Conservation (phyloP, 73 alveolate species). For the Tetrahymena malaccensis region DNA sequence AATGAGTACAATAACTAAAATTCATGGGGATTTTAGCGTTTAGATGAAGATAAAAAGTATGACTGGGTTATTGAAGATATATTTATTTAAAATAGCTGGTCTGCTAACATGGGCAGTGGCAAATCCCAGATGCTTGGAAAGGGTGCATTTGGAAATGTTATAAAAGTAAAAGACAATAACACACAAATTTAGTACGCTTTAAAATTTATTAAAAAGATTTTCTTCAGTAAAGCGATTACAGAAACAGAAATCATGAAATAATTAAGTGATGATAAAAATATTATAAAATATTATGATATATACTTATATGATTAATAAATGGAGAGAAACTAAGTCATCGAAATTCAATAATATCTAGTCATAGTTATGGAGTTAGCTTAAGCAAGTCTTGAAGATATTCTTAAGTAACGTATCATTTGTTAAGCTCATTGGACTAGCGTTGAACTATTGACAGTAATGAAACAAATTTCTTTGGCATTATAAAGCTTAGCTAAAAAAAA, state of each 20-base stretch:
- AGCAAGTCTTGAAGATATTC: background rate
- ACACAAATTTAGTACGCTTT: background rate
- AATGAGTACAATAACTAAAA: background rate
- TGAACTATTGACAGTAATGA: background rate
- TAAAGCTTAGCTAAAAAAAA: background rate
- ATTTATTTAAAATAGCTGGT: background rate
- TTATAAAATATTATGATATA: background rate
- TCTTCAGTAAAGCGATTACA: background rate
- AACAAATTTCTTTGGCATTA: background rate
- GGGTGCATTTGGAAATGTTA: background rate
- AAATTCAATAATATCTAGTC: background rate
- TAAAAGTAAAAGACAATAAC: background rate
- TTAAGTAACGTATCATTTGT: background rate
- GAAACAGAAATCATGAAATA: background rate
- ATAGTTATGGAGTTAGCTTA: background rate
- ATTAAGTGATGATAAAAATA: background rate
- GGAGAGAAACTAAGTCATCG: background rate
- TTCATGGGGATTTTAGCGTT: background rate
- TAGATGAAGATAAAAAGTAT: background rate
- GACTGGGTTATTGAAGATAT: background rate
- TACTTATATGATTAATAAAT: background rate
- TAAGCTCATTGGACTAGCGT: background rate
- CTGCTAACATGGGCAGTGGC: background rate
- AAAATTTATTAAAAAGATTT: background rate
- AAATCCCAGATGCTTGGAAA: background rate